Base-by-base conservation (phyloP, 2,329 filamentous ascomycete genomes). In the Colletotrichum agaves region DNA sequence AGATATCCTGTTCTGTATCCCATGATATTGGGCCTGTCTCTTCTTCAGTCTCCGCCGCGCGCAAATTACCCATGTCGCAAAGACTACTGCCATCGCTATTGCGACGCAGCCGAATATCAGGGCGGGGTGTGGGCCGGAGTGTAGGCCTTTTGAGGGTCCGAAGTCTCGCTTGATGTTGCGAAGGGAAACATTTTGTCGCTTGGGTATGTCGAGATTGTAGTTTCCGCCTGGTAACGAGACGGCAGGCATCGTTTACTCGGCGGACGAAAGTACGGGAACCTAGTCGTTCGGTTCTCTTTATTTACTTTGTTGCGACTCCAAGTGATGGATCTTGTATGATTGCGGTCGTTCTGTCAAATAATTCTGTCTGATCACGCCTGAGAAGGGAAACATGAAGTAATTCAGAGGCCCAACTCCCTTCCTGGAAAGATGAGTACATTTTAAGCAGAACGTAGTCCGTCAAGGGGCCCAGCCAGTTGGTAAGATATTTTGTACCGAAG, bases 11-110 rank as follows among this genome's bases (percentile, higher is more conserved):
- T 23, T 46, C 6, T 58, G 43, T 31, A 17, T 46, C 13, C 35
- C 33, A n/a, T 27, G 23, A n/a, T 58, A 41, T 1, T 43, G 39
- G 4, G 27, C 6, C 27, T 58, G 55, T 12, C 39, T 58, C 41
- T 58, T 58, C 55, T 58, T 58, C 55, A 58, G 46, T 6, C 55
- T 39, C 31, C 31, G 23, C 39, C 55, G n/a, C 10, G 37, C 55
- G 39, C 39, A 41, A 7, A 46, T 33, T 31, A 58, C 5, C n/a
- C 37, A 43, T 17, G 23, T 23, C 23, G 27, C 55, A 15, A 58
- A 58, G 41, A 58, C 27, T 15, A 47, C 13, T 11, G 27, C 23
- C 41, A 58, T 46, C 11, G 23, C n/a, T 17, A 46, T 12, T 8
- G 27, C 55, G 23, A 58, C 55, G 27, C 23, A 33, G 39, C n/a